Evolutionary conservation across 257 asterid genomes (phyloP), one percentile per base, ranked within the genome.

Genomic region (Solanum boliviense): DNA sequence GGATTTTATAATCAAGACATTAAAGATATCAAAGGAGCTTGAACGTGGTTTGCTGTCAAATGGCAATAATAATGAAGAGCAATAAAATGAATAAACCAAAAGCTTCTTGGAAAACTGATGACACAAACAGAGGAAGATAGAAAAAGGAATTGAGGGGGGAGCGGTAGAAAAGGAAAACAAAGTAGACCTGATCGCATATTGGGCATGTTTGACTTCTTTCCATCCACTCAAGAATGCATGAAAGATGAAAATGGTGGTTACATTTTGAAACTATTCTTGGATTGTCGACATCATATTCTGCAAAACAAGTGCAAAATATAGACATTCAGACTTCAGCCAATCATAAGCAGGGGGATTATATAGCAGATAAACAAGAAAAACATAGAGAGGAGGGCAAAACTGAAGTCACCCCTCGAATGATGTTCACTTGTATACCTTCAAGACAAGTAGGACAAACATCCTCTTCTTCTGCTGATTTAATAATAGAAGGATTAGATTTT

Each of bases 151-250:
- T 44, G 75, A 35, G 32, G 34, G 27, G 34, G 82, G 38, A 1
- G 16, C 20, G 16, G 44, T 15, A 39, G 23, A 78, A 52, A 36
- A 29, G 38, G 20, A 52, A 23, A 41, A 39, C 27, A 29, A 60
- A 84, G 65, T 89, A 81, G 70, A 95, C 98, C 98, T 94, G 96
- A 85, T 92, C 84, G 29, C 98, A 95, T 85, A 94, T 88, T 71
- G 98, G 98, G 91, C 98, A 95, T 11, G 91, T 94, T 83, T 92
- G 93, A 85, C 97, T 94, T 92, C 98, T 93, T 91, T 95, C 98
- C 96, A 91, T 91, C 98, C 98, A 95, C 88, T 95, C 97, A 75
- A 94, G 96, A 35, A 94, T 94, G 90, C 98, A 95, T 23, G 98
- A 95, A 84, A 95, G 98, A 89, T 95, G 98, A 91, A 95, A 95